Conservation (phyloP, 192 early-diverging fungal species). For the Backusella circina region DNA sequence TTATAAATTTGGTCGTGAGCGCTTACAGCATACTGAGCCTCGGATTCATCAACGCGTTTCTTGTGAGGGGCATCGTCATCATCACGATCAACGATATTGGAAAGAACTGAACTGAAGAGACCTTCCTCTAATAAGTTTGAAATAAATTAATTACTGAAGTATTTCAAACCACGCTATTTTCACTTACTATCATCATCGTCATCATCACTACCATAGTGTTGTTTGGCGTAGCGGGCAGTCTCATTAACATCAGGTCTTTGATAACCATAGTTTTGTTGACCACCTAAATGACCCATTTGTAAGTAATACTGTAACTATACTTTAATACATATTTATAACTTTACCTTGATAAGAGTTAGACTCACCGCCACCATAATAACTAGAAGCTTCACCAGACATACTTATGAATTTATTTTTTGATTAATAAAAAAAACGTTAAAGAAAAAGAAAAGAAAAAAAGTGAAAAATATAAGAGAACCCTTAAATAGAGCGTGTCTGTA, state of each 20-base stretch:
- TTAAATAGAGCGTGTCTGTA: not conserved
- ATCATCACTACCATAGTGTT: not conserved
- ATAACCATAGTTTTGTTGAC: not conserved
- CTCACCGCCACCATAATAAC: not conserved
- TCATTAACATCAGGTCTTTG: not conserved
- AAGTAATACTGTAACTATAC: not conserved
- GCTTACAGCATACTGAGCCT: constrained; percentile 14
- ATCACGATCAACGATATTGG: constrained; percentile 3
- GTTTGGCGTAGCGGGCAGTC: constrained; percentile 3
- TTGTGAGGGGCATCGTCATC: constrained; percentile 20
- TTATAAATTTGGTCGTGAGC: constrained; percentile 31
- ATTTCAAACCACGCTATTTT: not conserved
- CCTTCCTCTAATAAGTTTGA: constrained; percentile 3
- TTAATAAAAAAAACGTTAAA: not conserved
- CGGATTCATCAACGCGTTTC: constrained; percentile 6
- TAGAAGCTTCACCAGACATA: constrained; percentile 1
- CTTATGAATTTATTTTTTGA: not conserved
- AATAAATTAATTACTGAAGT: not conserved
- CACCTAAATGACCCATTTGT: not conserved
- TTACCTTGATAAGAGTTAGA: not conserved
- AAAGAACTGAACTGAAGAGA: constrained; percentile 23
- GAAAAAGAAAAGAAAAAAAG: not conserved
- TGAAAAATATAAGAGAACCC: not conserved
- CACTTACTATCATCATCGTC: not conserved
- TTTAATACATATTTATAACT: not conserved